phyloP scores from a whole-genome alignment of 352 stramenopile genomes.

The Phytophthora podocarpi region DNA sequence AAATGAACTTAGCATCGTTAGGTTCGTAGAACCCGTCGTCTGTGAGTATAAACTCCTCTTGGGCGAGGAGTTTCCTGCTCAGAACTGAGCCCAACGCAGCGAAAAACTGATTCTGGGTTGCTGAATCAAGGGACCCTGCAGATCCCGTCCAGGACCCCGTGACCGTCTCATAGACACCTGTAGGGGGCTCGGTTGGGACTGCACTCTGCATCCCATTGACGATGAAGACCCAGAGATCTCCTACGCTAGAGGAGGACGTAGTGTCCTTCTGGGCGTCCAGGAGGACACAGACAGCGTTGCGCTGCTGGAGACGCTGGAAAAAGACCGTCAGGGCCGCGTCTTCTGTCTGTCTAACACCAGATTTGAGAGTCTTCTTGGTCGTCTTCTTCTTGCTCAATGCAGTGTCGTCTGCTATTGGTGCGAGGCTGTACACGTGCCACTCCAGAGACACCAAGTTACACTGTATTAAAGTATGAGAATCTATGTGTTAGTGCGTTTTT shows the following conservation, averaged over 20 bases:
- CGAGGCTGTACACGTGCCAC: constrained; percentile 53
- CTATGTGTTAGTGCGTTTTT: constrained; percentile 1
- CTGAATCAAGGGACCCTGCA: constrained; percentile 9
- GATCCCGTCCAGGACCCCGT: constrained; percentile 22
- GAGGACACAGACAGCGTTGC: constrained; percentile 42
- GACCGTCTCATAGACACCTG: constrained; percentile 30
- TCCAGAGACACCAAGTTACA: constrained; percentile 51
- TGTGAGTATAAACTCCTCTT: constrained; percentile 49
- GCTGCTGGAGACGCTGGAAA: constrained; percentile 45
- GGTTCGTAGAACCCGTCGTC: constrained; percentile 44
- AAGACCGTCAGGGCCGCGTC: constrained; percentile 33
- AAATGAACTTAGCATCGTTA: constrained; percentile 70
- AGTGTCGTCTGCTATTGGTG: not conserved
- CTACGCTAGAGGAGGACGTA: not conserved
- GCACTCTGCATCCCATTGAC: constrained; percentile 41
- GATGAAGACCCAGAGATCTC: constrained; percentile 59
- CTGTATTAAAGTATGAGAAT: constrained; percentile 31
- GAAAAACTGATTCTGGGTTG: constrained; percentile 49
- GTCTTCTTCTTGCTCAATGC: constrained; percentile 7
- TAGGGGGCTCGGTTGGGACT: constrained; percentile 37
- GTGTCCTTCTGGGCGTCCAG: not conserved
- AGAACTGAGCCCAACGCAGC: constrained; percentile 39
- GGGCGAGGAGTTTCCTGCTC: constrained; percentile 34
- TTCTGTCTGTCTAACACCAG: constrained; percentile 4
- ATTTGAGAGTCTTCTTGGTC: constrained; percentile 9